Conservation (phyloP, 2,329 filamentous ascomycete genomes). For the Cladorrhinum sp. region DNA sequence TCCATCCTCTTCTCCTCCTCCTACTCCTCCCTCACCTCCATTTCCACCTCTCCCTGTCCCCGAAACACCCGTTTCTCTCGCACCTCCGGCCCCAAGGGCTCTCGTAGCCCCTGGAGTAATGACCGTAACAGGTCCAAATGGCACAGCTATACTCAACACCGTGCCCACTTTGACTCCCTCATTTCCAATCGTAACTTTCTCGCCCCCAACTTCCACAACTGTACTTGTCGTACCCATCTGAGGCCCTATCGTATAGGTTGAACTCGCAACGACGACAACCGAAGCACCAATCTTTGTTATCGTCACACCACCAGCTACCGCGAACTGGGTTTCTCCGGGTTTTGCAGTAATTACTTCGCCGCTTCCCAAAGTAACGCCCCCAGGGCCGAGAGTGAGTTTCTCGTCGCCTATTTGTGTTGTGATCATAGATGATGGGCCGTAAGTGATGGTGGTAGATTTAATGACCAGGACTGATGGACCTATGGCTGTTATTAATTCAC, state of each 20-base stretch:
- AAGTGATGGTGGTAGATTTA: constrained; percentile 41
- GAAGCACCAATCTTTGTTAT: constrained; percentile 49
- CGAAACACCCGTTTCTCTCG: not conserved
- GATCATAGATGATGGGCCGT: constrained; percentile 36
- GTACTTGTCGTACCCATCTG: constrained; percentile 35
- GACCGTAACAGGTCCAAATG: constrained; percentile 44
- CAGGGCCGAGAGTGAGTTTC: constrained; percentile 26
- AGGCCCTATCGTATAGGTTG: constrained; percentile 51
- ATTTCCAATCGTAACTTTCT: constrained; percentile 52
- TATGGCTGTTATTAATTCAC: constrained; percentile 43
- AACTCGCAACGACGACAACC: constrained; percentile 47
- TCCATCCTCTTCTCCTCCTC: not conserved
- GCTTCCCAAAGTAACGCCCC: constrained; percentile 41
- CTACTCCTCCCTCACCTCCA: not conserved
- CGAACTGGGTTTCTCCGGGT: constrained; percentile 39
- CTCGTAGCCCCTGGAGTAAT: constrained; percentile 33
- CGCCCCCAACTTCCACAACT: constrained; percentile 43
- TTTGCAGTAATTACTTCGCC: constrained; percentile 27
- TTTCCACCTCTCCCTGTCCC: constrained; percentile 1
- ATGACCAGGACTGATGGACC: constrained; percentile 44
- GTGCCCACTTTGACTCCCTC: constrained; percentile 44
- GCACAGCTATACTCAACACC: constrained; percentile 44
- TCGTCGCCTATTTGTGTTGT: constrained; percentile 47
- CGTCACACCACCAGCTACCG: constrained; percentile 52
- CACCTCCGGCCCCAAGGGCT: not conserved